Percentiles rank a stretch among this genome's conserved stretches.
phyloP scores from a whole-genome alignment of 139 green algal species.

The Chlorella sp. region DNA sequence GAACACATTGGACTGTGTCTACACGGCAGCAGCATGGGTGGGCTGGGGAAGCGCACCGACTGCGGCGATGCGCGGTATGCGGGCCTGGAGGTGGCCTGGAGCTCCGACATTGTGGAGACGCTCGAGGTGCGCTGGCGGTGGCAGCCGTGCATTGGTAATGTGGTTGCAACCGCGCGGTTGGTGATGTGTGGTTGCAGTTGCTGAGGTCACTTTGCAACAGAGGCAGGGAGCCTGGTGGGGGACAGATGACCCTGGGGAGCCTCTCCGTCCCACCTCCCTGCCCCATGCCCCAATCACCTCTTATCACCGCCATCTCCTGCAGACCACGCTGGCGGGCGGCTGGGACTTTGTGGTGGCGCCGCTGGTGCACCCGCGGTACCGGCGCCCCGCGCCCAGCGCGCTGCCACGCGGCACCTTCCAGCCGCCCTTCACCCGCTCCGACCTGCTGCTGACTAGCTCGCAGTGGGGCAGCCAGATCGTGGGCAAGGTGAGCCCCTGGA shows the following conservation, averaged over 20 bases:
- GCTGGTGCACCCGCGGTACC: slow-evolving; percentile 67
- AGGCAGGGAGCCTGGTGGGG: too few relatives aligned
- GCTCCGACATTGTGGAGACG: slow-evolving; percentile 60
- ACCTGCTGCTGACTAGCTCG: slow-evolving; percentile 75
- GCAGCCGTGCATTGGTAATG: too few relatives aligned
- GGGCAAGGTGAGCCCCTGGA: slow-evolving; percentile 79
- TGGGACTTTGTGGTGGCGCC: slow-evolving; percentile 95
- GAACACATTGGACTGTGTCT: too few relatives aligned
- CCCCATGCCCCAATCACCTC: neutral
- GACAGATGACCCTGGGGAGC: too few relatives aligned
- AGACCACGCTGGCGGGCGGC: slow-evolving; percentile 73
- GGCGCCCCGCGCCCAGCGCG: slow-evolving; percentile 41
- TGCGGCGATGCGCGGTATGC: slow-evolving; percentile 88
- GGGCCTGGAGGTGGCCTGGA: slow-evolving; percentile 77
- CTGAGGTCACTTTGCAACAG: too few relatives aligned
- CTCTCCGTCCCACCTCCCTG: too few relatives aligned
- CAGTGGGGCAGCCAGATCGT: slow-evolving; percentile 83
- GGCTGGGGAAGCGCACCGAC: slow-evolving; percentile 86
- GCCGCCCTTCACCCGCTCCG: slow-evolving; percentile 66
- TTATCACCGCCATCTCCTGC: slow-evolving; percentile 23
- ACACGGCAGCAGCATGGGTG: too few relatives aligned
- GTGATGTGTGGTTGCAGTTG: too few relatives aligned
- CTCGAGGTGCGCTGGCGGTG: slow-evolving; percentile 62
- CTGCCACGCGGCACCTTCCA: slow-evolving; percentile 31
- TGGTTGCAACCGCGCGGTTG: too few relatives aligned